Conservation (phyloP, 2,329 filamentous ascomycete genomes). For the Fusarium sp. region DNA sequence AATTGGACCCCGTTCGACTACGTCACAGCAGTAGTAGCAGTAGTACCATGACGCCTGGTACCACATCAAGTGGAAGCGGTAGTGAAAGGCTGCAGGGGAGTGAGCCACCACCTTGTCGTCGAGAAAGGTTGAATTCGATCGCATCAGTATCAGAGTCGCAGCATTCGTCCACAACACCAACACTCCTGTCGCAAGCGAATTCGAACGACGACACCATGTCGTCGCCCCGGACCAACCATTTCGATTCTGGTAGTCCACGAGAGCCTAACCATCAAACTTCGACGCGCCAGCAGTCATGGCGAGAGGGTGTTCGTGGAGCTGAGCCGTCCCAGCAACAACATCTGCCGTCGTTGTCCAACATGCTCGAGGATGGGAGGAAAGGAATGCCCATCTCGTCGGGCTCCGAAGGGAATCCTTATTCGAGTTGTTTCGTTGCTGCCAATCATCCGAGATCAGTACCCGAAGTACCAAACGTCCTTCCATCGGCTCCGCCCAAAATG, state of each 20-base stretch:
- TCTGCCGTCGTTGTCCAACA: constrained; percentile 62
- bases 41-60: constrained; percentile 52
- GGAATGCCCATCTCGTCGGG: constrained; percentile 33
- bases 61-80: constrained; percentile 57
- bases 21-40: constrained; percentile 57
- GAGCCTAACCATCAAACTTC: constrained; percentile 47
- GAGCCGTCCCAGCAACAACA: constrained; percentile 50
- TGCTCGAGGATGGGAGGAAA: constrained; percentile 56
- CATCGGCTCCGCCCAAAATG: constrained; percentile 47
- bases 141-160: constrained; percentile 61
- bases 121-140: constrained; percentile 62
- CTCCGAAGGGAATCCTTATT: constrained; percentile 43
- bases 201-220: constrained; percentile 58
- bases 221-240: constrained; percentile 57
- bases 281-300: constrained; percentile 47
- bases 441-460: constrained; percentile 49
- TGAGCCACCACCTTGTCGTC: constrained; percentile 61
- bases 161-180: constrained; percentile 56
- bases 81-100: constrained; percentile 62
- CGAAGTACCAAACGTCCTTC: constrained; percentile 43
- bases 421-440: constrained; percentile 48
- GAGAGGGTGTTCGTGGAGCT: constrained; percentile 38
- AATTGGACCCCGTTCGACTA: constrained; percentile 56
- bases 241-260: constrained; percentile 52
- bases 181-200: constrained; percentile 52